These are phyloP conservation scores for Fusarium fujikuroi DNA, from an alignment of 2,329 filamentous ascomycete genomes.

Conservation along the genomic window DNA sequence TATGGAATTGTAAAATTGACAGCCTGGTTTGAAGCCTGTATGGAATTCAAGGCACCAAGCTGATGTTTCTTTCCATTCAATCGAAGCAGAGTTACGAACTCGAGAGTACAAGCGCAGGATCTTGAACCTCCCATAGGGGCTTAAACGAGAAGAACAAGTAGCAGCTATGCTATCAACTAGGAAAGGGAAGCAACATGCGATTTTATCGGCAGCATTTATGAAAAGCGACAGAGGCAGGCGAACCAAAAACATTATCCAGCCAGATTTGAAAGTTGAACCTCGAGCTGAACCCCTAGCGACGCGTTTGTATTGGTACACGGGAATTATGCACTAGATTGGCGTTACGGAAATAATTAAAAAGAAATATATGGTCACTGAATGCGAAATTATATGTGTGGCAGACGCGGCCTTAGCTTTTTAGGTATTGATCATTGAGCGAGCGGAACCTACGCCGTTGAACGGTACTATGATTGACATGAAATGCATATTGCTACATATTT, in stretches of 20 bases:
- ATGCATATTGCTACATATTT: neutral
- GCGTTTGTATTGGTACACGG: neutral
- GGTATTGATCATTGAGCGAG: neutral
- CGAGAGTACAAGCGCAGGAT: neutral
- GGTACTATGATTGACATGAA: conserved; percentile 5
- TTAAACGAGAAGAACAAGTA: neutral
- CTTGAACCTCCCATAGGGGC: neutral
- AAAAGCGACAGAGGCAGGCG: neutral
- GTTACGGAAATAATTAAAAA: neutral
- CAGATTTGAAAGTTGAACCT: conserved; percentile 22
- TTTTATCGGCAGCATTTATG: neutral
- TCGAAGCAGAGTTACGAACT: neutral
- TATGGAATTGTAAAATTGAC: neutral
- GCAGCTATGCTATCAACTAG: neutral
- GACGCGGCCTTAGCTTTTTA: neutral
- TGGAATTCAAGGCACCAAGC: neutral
- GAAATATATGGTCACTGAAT: neutral
- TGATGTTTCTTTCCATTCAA: neutral
- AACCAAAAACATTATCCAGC: neutral
- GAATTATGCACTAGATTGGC: neutral
- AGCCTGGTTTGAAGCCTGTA: neutral
- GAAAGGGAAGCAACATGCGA: neutral
- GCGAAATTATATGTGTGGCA: neutral
- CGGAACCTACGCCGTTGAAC: neutral
- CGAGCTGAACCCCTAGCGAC: neutral